phyloP scores from a whole-genome alignment of 257 asterid species.

The Salvia hispanica region DNA sequence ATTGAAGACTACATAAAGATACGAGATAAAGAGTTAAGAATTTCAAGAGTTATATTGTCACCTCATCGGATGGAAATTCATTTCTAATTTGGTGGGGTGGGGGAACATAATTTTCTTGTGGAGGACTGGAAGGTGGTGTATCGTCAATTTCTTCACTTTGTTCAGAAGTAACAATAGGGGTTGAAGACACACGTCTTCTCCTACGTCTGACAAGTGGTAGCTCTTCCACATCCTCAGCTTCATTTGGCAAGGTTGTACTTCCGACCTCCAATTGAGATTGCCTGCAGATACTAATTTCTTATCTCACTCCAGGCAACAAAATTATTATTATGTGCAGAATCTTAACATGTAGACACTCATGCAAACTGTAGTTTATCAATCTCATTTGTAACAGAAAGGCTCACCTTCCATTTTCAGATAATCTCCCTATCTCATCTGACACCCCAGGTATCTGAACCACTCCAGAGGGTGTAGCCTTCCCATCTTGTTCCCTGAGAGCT shows the following conservation, averaged over 20 bases:
- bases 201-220: conserved; percentile 74
- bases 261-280: conserved; percentile 69
- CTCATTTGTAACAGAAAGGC: conserved; percentile 9
- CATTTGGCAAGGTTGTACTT: conserved; percentile 66
- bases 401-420: conserved; percentile 67
- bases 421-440: conserved; percentile 47
- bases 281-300: conserved; percentile 36
- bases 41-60: conserved; percentile 21
- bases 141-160: conserved; percentile 60
- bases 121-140: conserved; percentile 71
- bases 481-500: conserved; percentile 48
- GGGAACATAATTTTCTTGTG: conserved; percentile 40
- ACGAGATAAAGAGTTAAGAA: no score
- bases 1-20: no score
- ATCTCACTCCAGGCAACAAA: not conserved
- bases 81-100: conserved; percentile 44
- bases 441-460: conserved; percentile 40
- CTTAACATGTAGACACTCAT: conserved; percentile 10
- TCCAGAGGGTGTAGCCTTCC: conserved; percentile 48
- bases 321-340: not conserved
- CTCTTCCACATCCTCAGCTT: conserved; percentile 78
- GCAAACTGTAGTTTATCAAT: not conserved
- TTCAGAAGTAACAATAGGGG: conserved; percentile 42
- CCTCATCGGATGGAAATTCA: conserved; percentile 76
- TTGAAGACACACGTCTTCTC: conserved; percentile 61